Evolutionary conservation across 225 moss, liverwort and hornwort genomes (phyloP).

Genomic region (Thuidium tamariscinum): DNA sequence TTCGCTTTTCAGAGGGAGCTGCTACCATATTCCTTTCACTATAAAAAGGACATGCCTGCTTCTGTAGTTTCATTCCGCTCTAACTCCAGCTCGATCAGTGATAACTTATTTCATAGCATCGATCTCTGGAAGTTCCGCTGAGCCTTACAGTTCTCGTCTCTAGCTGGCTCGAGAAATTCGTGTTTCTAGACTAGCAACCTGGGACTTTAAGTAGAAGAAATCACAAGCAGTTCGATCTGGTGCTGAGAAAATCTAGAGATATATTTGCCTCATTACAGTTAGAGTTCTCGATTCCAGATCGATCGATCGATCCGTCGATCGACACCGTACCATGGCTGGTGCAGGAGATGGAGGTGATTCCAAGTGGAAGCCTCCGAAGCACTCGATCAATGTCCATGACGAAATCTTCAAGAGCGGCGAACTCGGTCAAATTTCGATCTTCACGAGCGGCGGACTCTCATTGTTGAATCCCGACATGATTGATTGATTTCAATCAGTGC

Average conservation of each 20-base stretch:
- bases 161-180: no score
- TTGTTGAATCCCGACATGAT: neutral
- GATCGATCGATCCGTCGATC: neutral
- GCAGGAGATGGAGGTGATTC: conserved; percentile 23
- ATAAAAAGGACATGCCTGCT: neutral
- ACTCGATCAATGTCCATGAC: neutral
- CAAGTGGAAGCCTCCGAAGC: conserved; percentile 25
- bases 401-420: neutral
- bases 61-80: neutral
- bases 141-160: neutral
- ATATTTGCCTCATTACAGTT: neutral
- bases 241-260: neutral
- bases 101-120: neutral
- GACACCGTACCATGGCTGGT: neutral
- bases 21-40: neutral
- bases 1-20: neutral
- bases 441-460: neutral
- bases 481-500: neutral
- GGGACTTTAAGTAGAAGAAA: neutral
- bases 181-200: neutral
- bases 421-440: neutral
- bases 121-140: no score
- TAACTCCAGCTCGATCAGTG: neutral
- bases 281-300: neutral
- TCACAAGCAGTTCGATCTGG: neutral